phyloP scores from a whole-genome alignment of 1,284 basidiomycete genomes.

The Austroboletus niveus region DNA sequence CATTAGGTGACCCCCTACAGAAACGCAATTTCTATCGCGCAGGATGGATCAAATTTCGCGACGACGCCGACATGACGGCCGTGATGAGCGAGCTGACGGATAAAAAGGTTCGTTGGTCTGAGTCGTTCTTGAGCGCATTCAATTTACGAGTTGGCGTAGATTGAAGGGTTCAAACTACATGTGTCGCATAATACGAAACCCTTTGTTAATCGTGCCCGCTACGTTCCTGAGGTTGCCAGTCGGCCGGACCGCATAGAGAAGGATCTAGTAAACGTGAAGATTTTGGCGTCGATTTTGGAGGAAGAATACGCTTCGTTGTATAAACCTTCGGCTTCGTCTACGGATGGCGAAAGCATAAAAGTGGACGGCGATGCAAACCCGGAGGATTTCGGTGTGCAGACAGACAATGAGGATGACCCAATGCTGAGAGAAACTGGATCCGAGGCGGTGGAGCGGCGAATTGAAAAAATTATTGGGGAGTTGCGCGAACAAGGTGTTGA shows the following conservation, averaged over 20 bases:
- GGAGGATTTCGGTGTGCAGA: constrained; percentile 39
- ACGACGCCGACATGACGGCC: constrained; percentile 76
- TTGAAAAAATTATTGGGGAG: constrained; percentile 71
- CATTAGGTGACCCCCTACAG: constrained; percentile 85
- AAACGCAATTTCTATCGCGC: constrained; percentile 90
- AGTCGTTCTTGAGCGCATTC: constrained; percentile 1
- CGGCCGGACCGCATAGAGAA: constrained; percentile 74
- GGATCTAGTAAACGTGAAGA: constrained; percentile 74
- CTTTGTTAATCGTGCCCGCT: constrained; percentile 74
- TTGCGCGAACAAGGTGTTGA: constrained; percentile 64
- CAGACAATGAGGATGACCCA: constrained; percentile 51
- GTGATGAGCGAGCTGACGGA: constrained; percentile 75
- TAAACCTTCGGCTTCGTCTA: constrained; percentile 30
- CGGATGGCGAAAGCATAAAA: constrained; percentile 27
- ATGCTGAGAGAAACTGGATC: constrained; percentile 61
- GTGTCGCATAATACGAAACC: constrained; percentile 80
- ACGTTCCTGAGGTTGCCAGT: constrained; percentile 79
- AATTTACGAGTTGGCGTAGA: constrained; percentile 45
- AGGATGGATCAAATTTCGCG: constrained; percentile 85
- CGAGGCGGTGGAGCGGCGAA: constrained; percentile 69
- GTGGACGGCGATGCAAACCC: constrained; percentile 30
- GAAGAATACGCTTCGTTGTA: constrained; percentile 57
- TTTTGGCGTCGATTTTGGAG: constrained; percentile 72
- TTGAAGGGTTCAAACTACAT: constrained; percentile 91
- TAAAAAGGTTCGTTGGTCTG: constrained; percentile 64